A percentile compares a stretch with the other conserved stretches of the same genome.
phyloP scores from a whole-genome alignment of 192 early-diverging fungal species.

The Gorgonomyces haynaldii region DNA sequence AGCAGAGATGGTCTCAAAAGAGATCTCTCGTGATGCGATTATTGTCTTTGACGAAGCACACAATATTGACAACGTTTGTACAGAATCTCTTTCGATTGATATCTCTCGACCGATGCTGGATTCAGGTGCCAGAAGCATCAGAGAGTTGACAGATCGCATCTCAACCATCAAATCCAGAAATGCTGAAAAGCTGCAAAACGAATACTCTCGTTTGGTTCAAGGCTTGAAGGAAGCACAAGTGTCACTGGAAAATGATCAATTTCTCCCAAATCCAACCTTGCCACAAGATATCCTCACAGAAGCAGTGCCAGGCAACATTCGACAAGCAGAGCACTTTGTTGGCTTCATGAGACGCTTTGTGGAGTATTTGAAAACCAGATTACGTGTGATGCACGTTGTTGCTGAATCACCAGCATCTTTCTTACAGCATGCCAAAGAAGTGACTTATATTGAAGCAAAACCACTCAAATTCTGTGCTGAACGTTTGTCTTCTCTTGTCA shows the following conservation, averaged over 20 bases:
- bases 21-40: constrained; percentile 85
- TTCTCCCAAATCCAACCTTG: constrained; percentile 88
- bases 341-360: constrained; percentile 90
- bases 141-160: constrained; percentile 56
- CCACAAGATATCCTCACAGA: constrained; percentile 88
- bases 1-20: constrained; percentile 91
- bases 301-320: constrained; percentile 94
- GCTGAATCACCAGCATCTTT: constrained; percentile 93
- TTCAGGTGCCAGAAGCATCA: constrained; percentile 70
- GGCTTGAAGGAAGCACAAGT: constrained; percentile 62
- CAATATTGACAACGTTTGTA: constrained; percentile 99
- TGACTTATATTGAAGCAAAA: constrained; percentile 91
- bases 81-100: constrained; percentile 92
- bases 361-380: constrained; percentile 93
- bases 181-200: constrained; percentile 74
- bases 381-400: constrained; percentile 94
- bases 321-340: constrained; percentile 96
- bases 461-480: constrained; percentile 92
- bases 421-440: constrained; percentile 80
- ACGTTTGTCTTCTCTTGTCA: constrained; percentile 74
- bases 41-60: constrained; percentile 99
- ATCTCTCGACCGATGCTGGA: constrained; percentile 83
- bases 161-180: constrained; percentile 76
- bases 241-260: constrained; percentile 68
- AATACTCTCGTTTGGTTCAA: constrained; percentile 84